phyloP scores from a whole-genome alignment of 2,329 filamentous ascomycete genomes.

The Ophiostoma ips region DNA sequence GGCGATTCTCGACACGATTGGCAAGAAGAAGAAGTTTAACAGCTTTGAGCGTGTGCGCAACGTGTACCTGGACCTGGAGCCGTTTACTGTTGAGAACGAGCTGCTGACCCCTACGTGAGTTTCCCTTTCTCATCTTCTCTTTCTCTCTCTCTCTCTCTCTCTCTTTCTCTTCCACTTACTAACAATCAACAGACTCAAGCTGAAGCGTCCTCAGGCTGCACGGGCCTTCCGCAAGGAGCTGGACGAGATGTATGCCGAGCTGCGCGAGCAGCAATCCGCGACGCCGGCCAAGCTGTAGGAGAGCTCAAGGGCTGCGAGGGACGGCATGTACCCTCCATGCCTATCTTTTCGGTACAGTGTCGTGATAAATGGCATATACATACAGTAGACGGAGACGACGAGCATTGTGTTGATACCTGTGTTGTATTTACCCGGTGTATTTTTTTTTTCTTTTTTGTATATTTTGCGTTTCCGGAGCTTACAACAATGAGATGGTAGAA shows the following conservation, averaged over 20 bases:
- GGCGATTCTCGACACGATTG: constrained; percentile 65
- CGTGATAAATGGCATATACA: background rate
- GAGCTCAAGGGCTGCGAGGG: no score
- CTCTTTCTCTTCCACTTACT: constrained; percentile 15
- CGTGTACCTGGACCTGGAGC: constrained; percentile 64
- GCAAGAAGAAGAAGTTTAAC: constrained; percentile 76
- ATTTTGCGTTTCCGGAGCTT: no score
- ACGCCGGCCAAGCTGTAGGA: constrained; percentile 33
- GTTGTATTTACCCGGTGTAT: no score
- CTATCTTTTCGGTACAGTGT: background rate
- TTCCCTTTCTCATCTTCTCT: constrained; percentile 34
- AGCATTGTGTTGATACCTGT: no score
- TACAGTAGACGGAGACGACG: no score
- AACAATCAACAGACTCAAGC: constrained; percentile 34
- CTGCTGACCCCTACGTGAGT: constrained; percentile 61
- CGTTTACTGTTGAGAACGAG: constrained; percentile 88
- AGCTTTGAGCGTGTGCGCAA: constrained; percentile 75
- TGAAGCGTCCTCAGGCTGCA: constrained; percentile 43
- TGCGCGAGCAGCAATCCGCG: constrained; percentile 26
- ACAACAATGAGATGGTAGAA: no score
- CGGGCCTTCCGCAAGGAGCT: constrained; percentile 39
- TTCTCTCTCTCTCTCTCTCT: background rate
- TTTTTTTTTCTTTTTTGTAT: no score
- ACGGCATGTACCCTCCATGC: background rate
- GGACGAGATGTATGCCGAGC: constrained; percentile 42